Evolutionary conservation across 768 basidiomycete genomes (phyloP), one percentile per base, ranked within the genome.

Genomic region (Collybiopsis confluens): DNA sequence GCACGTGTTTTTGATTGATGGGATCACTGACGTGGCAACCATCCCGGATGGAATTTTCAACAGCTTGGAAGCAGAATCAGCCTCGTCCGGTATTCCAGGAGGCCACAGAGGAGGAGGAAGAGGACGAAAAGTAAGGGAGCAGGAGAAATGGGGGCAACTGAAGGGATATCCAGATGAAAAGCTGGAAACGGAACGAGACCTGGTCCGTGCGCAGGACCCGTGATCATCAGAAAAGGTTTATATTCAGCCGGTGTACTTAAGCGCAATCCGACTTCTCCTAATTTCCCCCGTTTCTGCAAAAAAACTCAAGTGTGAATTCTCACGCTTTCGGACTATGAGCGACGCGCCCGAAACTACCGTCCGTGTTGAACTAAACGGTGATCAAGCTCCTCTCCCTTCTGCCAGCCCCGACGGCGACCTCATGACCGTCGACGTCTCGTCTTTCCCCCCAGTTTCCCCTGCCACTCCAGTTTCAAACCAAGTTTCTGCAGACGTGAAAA

Each of bases 21-120:
- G 68, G 26, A 42, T 68, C 65, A 64, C 80, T 84, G 81, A 86
- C 82, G 82, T 85, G 81, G 78, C 82, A 73, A 75, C 74, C 72
- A 67, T 75, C 71, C 68, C 72, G 75, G 77, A 73, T 73, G 73
- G 71, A 70, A 73, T 76, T 61, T 68, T 62, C 37, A 23, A 10
- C 74, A 94, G 92, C 92, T 36, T 93, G 92, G 92, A 81, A 77
- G 70, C 70, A 74, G 62, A 93, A 87, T 70, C 92, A 95, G 66
- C 92, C 93, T 52, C 83, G 85, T 67, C 82, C 92, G 0, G 89
- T 96, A 55, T 95, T 95, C 66, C 81, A 84, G 45, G 73, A 82
- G 55, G 79, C 79, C 61, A 73, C 79, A 50, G 77, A 81, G 59
- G 81, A 84, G 56, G 76, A 80, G 54, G 80, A 84, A 57, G 74